Base-by-base conservation (phyloP, 768 basidiomycete species). In the Tricholomella constricta region DNA sequence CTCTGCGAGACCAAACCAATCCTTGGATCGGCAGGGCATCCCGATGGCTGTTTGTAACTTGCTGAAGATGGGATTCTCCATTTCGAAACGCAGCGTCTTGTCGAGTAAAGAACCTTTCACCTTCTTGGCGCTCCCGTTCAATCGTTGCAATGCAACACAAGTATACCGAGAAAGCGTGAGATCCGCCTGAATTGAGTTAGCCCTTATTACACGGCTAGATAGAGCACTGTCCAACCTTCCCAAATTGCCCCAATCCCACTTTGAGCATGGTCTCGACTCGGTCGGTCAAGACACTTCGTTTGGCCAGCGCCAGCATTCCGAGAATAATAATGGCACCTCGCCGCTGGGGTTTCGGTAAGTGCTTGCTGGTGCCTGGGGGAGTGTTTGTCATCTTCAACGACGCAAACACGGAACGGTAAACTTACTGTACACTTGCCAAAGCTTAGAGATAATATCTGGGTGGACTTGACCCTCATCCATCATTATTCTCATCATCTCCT, bases 1-100 rank as follows among this genome's bases (percentile, higher is more conserved):
- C 67, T 99, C 97, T 0, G 96, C 92, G 72, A 98, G 84, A 9
- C 88, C 88, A 61, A 99, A 98, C 96, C 96, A 99, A 52, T 98
- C 94, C 60, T 86, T 90, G 17, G 88, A 88, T 40, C 85, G 80
- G 52, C 86, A 90, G 0, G 92, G 88, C 48, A 84, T 77, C 60
- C 93, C 85, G 31, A 98, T 81, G n/a, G 85, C 78, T 2, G 88
- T 85, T 62, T 88, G 83, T 6, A 99, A 77, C 62, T 89, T 89
- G 23, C 76, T 77, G 75, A 99, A 98, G 37, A 99, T 83, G 0
- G 83, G 79, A 58, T 85, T 89, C 32, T 89, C 86, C 90, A 97
- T 98, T 8, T 88, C 86, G 52, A 94, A 74, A 2, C 96, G 85
- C 47, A 91, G 78, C 2, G 85, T 88, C 62, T 91, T 94, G 75